Base-by-base conservation (phyloP, 345 rosid species). In the Linum tenue region DNA sequence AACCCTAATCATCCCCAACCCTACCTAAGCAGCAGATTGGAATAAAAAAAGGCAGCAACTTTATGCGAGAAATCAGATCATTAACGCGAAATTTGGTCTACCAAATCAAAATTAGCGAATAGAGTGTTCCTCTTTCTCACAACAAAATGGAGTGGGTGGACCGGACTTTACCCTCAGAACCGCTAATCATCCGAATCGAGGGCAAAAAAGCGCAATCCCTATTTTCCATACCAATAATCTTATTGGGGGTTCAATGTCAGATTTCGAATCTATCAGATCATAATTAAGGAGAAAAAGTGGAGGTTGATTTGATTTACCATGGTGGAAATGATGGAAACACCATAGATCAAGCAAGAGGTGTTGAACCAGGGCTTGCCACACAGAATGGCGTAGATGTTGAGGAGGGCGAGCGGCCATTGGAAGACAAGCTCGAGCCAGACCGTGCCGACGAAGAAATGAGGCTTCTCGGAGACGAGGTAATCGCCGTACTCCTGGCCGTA, bases 301-400 rank as follows among this genome's bases (percentile, higher is more conserved):
- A 59, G 39, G 40, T n/a, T 3, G 3, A 41, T 16, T 17, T 10
- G 10, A 22, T 22, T 41, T 87, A 92, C 97, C 98, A 81, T 84
- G 63, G 89, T 69, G 64, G 96, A 79, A 5, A 79, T 43, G 39
- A 73, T 15, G n/a, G 90, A 86, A 73, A 74, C 85, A 57, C 96
- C 98, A 59, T 79, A 83, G 67, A 86, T 59, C 73, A 92, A 75
- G 79, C 94, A 92, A 31, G 96, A 83, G 65, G 87, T 92, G 71
- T 65, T 66, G 42, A 80, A 72, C 97, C 96, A 90, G 36, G 89
- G 61, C 68, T 83, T 88, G 36, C 84, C 71, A 15, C 83, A 67
- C 38, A 83, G 58, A 63, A 90, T 70, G 1, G 76, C 95, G 64
- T 75, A 85, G 22, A 85, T 65, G 62, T 78, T 88, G 55, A 82